Evolutionary conservation across 345 rosid genomes (phyloP).

Genomic region (Corchorus olitorius): DNA sequence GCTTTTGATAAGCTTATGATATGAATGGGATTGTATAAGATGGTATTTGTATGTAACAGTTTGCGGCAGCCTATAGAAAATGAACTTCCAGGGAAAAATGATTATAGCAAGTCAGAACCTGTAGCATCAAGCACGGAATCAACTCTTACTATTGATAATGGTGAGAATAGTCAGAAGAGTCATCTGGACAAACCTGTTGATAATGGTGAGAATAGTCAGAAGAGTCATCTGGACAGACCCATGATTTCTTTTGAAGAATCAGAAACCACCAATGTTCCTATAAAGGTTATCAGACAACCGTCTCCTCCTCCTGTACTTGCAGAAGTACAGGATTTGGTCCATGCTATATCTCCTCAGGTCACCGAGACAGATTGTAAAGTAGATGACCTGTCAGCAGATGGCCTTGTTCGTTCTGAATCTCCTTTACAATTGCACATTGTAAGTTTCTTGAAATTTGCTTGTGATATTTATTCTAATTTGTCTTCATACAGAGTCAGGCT

Average conservation of each 20-base stretch:
- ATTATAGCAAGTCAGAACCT: slow-evolving; percentile 37
- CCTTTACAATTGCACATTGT: slow-evolving; percentile 94
- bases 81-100: slow-evolving; percentile 41
- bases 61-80: slow-evolving; percentile 43
- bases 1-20: slow-evolving; percentile 16
- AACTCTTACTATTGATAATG: slow-evolving; percentile 31
- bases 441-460: slow-evolving; percentile 35
- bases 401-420: slow-evolving; percentile 55
- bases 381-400: slow-evolving; percentile 56
- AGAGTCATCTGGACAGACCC: slow-evolving; percentile 51
- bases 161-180: slow-evolving; percentile 38
- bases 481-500: slow-evolving; percentile 2
- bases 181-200: slow-evolving; percentile 50
- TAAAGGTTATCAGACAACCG: slow-evolving; percentile 72
- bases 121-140: slow-evolving; percentile 46
- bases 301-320: slow-evolving; percentile 96
- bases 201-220: slow-evolving; percentile 42
- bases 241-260: slow-evolving; percentile 91
- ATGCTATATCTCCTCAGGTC: slow-evolving; percentile 51
- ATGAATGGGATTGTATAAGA: slow-evolving; percentile 21
- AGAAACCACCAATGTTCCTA: slow-evolving; percentile 45
- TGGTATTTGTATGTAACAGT: slow-evolving; percentile 44
- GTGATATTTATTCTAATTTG: slow-evolving; percentile 1
- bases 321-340: slow-evolving; percentile 81
- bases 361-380: slow-evolving; percentile 45